A percentile compares a stretch with the other conserved stretches of the same genome.
phyloP scores from a whole-genome alignment of 2,329 filamentous ascomycete genomes.

The Ascochyta rabiei region DNA sequence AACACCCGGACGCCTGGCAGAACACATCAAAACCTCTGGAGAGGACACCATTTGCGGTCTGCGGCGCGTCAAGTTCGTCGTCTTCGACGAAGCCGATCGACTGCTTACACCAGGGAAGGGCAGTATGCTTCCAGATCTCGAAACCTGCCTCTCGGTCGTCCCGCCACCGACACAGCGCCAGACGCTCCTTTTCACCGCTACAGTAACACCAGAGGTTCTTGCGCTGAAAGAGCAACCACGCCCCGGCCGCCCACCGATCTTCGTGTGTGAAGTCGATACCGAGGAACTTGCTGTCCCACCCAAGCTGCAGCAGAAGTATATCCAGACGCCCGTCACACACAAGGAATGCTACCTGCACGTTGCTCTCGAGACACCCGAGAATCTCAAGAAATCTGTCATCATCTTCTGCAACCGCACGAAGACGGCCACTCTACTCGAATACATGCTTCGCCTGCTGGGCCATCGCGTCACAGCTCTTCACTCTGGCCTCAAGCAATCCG shows the following conservation, averaged over 20 bases:
- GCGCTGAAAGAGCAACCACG: conserved; percentile 82
- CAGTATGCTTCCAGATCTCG: conserved; percentile 93
- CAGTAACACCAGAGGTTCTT: conserved; percentile 88
- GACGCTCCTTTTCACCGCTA: conserved; percentile 94
- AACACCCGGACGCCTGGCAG: conserved; percentile 85
- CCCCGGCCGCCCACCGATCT: conserved; percentile 75
- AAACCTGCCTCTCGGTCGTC: conserved; percentile 82
- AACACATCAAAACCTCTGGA: conserved; percentile 90
- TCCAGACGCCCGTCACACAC: conserved; percentile 88
- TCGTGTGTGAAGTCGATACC: conserved; percentile 87
- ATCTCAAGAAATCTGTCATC: conserved; percentile 78
- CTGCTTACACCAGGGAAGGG: conserved; percentile 77
- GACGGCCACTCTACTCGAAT: conserved; percentile 87
- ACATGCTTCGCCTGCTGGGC: conserved; percentile 81
- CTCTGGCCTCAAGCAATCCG: conserved; percentile 81
- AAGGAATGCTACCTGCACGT: conserved; percentile 94
- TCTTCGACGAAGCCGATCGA: conserved; percentile 94
- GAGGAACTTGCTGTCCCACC: conserved; percentile 74
- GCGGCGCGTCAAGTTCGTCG: conserved; percentile 78
- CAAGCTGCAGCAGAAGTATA: conserved; percentile 81
- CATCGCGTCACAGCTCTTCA: conserved; percentile 93
- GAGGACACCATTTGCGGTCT: conserved; percentile 87
- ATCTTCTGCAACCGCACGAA: conserved; percentile 93
- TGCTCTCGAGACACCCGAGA: conserved; percentile 75
- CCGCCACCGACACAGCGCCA: conserved; percentile 81